phyloP scores from a whole-genome alignment of 73 alveolate genomes.

The Paramecium caudatum region DNA sequence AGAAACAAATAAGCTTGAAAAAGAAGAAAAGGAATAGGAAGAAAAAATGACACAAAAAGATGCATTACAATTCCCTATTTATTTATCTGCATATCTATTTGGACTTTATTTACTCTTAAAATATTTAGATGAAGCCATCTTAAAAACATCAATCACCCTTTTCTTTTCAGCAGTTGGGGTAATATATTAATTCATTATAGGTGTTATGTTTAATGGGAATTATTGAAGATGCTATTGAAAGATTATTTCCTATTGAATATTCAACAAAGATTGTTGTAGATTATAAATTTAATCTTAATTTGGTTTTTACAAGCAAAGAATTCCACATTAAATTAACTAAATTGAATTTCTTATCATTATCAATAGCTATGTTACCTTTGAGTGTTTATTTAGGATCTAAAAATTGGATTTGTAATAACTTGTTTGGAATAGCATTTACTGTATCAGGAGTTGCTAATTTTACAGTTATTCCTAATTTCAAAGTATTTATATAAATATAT shows the following conservation, averaged over 20 bases:
- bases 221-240: constrained; percentile 75
- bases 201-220: constrained; percentile 64
- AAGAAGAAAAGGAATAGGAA: constrained; percentile 81
- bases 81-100: constrained; percentile 89
- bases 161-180: constrained; percentile 90
- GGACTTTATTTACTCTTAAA: constrained; percentile 89
- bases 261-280: constrained; percentile 44
- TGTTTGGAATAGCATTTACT: constrained; percentile 93
- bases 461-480: constrained; percentile 72
- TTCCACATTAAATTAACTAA: constrained; percentile 73
- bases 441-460: constrained; percentile 86
- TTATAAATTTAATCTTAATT: constrained; percentile 33
- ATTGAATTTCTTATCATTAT: constrained; percentile 80
- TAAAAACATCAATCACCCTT: constrained; percentile 81
- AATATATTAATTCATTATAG: constrained; percentile 71
- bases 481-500: background rate
- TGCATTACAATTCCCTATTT: constrained; percentile 93
- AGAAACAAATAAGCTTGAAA: constrained; percentile 74
- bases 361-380: constrained; percentile 76
- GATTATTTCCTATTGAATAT: constrained; percentile 61
- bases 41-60: constrained; percentile 90
- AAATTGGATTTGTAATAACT: constrained; percentile 92
- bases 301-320: constrained; percentile 66
- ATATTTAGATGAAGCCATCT: constrained; percentile 86
- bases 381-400: constrained; percentile 80